Conservation (phyloP, 1,284 basidiomycete species). For the Trametes pubescens region DNA sequence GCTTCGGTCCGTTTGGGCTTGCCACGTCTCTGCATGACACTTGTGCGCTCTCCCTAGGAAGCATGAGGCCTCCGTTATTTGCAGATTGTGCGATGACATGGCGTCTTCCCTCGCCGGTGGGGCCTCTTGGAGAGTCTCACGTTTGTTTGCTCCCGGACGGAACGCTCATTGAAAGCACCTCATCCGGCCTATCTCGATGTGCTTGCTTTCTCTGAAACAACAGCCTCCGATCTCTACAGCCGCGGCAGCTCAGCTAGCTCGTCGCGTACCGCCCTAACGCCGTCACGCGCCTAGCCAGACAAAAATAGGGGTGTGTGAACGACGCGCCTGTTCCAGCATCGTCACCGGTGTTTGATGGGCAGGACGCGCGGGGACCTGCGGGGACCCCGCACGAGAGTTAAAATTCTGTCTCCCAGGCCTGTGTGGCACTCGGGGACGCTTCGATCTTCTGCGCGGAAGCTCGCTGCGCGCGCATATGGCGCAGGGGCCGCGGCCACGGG, state of each 20-base stretch:
- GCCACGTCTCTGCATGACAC: background rate
- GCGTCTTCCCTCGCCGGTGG: background rate
- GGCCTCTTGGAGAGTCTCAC: background rate
- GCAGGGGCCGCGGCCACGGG: conserved; percentile 15
- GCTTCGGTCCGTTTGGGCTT: background rate
- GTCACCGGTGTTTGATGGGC: conserved; percentile 27
- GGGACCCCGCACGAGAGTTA: conserved; percentile 21
- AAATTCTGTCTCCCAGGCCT: conserved; percentile 25
- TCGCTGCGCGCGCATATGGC: conserved; percentile 14
- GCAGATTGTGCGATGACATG: background rate
- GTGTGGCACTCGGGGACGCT: conserved; percentile 17
- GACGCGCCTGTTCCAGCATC: conserved; percentile 12
- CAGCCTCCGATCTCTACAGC: background rate
- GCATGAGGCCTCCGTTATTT: conserved; percentile 7
- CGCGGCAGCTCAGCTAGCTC: conserved; percentile 1
- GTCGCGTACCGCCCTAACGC: conserved; percentile 5
- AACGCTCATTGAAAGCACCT: background rate
- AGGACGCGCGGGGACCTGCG: conserved; percentile 15
- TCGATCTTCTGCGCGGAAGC: conserved; percentile 23
- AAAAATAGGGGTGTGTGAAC: conserved; percentile 31
- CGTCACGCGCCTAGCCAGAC: conserved; percentile 7
- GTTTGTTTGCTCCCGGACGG: background rate
- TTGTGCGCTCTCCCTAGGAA: background rate
- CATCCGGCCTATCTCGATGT: background rate
- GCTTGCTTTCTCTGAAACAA: no score